Evolutionary conservation across 179 eudicot species (phyloP).

Genomic region (Patellifolia procumbens): DNA sequence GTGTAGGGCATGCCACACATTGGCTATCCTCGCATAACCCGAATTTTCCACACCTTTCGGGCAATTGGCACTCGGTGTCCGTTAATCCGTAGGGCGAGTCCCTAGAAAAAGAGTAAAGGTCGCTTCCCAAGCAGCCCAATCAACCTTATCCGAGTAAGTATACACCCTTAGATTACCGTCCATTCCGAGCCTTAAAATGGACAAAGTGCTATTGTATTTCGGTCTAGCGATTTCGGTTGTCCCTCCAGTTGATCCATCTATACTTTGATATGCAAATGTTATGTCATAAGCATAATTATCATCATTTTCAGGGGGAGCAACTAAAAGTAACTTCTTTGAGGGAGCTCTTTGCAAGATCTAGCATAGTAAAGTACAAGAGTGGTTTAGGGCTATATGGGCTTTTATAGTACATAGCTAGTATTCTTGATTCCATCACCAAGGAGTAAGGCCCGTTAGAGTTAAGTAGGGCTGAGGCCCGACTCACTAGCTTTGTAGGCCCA

Average conservation of each 20-base stretch:
- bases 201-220: constrained; percentile 44
- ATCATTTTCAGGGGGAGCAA: constrained; percentile 26
- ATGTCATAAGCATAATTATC: constrained; percentile 34
- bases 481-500: constrained; percentile 42
- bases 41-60: constrained; percentile 42
- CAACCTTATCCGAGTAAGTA: constrained; percentile 36
- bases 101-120: constrained; percentile 34
- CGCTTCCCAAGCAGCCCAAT: constrained; percentile 34
- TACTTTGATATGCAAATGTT: constrained; percentile 24
- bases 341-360: constrained; percentile 16
- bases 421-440: constrained; percentile 36
- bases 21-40: constrained; percentile 58
- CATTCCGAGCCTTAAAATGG: constrained; percentile 42
- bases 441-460: constrained; percentile 50
- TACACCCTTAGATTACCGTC: constrained; percentile 48
- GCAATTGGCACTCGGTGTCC: constrained; percentile 51
- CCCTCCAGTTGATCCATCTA: constrained; percentile 26
- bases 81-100: constrained; percentile 22
- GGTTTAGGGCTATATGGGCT: constrained; percentile 35
- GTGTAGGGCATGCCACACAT: constrained; percentile 63
- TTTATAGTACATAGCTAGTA: constrained; percentile 45
- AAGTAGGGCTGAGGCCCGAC: constrained; percentile 35
- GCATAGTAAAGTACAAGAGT: constrained; percentile 33
- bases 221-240: constrained; percentile 29
- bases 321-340: constrained; percentile 28